Conservation (phyloP, 2,329 filamentous ascomycete genomes). For the Penicillium olsonii region DNA sequence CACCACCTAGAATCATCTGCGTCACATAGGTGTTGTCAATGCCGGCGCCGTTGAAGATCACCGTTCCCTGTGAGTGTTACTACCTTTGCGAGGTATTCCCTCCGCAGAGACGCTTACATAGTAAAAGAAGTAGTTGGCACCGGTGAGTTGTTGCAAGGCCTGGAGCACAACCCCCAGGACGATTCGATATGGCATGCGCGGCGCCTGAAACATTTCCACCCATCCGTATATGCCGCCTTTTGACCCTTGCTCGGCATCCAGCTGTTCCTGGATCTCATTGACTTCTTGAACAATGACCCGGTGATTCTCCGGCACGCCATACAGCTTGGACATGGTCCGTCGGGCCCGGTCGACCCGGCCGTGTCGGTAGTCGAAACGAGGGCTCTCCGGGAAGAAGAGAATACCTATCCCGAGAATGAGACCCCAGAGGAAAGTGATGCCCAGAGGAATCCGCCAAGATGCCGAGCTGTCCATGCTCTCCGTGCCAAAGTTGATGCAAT, state of each 20-base stretch:
- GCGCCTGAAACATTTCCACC: slow-evolving; percentile 47
- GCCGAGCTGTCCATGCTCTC: slow-evolving; percentile 41
- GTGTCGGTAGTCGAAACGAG: slow-evolving; percentile 60
- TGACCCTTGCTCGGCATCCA: slow-evolving; percentile 51
- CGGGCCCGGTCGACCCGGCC: slow-evolving; percentile 55
- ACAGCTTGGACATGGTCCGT: slow-evolving; percentile 55
- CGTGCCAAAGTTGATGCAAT: slow-evolving; percentile 50
- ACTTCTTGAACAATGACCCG: slow-evolving; percentile 57
- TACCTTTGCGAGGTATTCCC: neutral
- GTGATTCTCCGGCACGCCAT: slow-evolving; percentile 57
- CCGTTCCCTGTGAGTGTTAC: slow-evolving; percentile 53
- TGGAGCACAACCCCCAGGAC: slow-evolving; percentile 45
- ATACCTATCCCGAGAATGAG: slow-evolving; percentile 57
- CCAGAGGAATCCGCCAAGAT: slow-evolving; percentile 54
- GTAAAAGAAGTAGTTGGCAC: slow-evolving; percentile 54
- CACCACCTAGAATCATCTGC: slow-evolving; percentile 66
- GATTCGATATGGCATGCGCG: slow-evolving; percentile 48
- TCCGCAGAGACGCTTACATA: slow-evolving; percentile 48
- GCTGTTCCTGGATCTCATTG: slow-evolving; percentile 57
- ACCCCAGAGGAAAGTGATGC: slow-evolving; percentile 60
- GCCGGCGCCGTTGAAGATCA: slow-evolving; percentile 62
- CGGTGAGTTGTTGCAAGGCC: slow-evolving; percentile 48
- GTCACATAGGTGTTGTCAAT: slow-evolving; percentile 64
- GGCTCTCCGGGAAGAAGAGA: slow-evolving; percentile 57
- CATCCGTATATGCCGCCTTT: slow-evolving; percentile 35